These are phyloP conservation scores for Hypoxylon sp. DNA, from an alignment of 2,329 filamentous ascomycete species.

Conservation along the genomic window DNA sequence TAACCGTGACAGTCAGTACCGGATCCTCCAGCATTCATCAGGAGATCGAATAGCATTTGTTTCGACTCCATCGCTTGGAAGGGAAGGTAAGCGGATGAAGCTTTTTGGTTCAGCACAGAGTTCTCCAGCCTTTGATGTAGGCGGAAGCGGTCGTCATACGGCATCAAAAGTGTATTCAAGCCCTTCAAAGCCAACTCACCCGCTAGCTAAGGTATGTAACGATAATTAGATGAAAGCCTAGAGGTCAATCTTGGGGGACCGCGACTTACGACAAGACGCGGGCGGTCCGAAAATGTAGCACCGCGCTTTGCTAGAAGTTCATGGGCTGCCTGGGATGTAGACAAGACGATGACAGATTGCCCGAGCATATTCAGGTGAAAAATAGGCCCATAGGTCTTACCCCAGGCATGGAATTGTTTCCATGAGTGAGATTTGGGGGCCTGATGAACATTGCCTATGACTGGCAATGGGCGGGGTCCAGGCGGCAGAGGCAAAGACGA, in stretches of 20 bases:
- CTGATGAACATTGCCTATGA: slow-evolving; percentile 45
- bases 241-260: background rate
- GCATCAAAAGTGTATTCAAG: slow-evolving; percentile 48
- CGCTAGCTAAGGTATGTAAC: slow-evolving; percentile 20
- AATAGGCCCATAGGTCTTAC: slow-evolving; percentile 38
- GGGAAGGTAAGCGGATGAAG: slow-evolving; percentile 54
- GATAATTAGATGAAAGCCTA: background rate
- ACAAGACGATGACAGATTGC: slow-evolving; percentile 41
- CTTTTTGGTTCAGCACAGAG: slow-evolving; percentile 51
- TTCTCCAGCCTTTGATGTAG: slow-evolving; percentile 57
- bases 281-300: slow-evolving; percentile 41
- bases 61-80: slow-evolving; percentile 62
- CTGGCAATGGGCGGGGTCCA: slow-evolving; percentile 32
- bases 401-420: slow-evolving; percentile 39
- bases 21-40: slow-evolving; percentile 45
- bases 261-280: slow-evolving; percentile 45
- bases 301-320: slow-evolving; percentile 41
- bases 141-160: slow-evolving; percentile 56
- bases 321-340: slow-evolving; percentile 25
- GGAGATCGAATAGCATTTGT: slow-evolving; percentile 59
- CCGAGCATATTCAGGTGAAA: slow-evolving; percentile 41
- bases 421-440: slow-evolving; percentile 32
- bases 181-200: slow-evolving; percentile 53
- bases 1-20: slow-evolving; percentile 51
- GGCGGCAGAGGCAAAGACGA: slow-evolving; percentile 26